These are phyloP conservation scores for Cryptococcus sp. DNA, from an alignment of 1,284 basidiomycete species.

Conservation along the genomic window DNA sequence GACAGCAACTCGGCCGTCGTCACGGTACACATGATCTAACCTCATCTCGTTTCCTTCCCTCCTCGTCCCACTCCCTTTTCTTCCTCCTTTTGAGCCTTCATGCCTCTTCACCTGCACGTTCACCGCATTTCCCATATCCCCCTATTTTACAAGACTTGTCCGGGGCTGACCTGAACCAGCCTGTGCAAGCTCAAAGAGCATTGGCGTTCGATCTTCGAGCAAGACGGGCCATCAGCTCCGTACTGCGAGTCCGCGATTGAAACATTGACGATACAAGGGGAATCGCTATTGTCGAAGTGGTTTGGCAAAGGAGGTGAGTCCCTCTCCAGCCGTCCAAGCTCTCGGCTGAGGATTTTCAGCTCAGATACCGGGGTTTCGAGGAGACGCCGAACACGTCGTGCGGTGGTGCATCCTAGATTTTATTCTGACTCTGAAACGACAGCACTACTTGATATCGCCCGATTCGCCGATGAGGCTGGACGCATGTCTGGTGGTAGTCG, in stretches of 20 bases:
- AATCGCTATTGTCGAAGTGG: conserved; percentile 25
- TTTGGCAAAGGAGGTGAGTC: conserved; percentile 21
- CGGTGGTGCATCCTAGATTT: conserved; percentile 34
- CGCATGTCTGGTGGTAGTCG: conserved; percentile 19
- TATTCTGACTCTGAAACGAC: conserved; percentile 28
- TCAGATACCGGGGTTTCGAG: conserved; percentile 22
- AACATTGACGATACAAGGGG: conserved; percentile 20
- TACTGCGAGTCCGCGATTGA: conserved; percentile 29
- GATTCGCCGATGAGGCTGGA: conserved; percentile 22
- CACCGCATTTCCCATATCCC: too few relatives aligned
- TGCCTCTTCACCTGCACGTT: too few relatives aligned
- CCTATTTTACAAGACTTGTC: too few relatives aligned
- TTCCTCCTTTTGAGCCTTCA: too few relatives aligned
- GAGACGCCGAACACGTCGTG: conserved; percentile 28
- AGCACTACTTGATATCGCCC: conserved; percentile 17
- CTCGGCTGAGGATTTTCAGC: conserved; percentile 5
- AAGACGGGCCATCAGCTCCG: conserved; percentile 13
- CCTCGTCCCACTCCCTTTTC: too few relatives aligned
- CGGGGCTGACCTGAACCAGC: too few relatives aligned
- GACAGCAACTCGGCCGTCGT: too few relatives aligned
- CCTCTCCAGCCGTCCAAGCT: neutral
- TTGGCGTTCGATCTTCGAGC: conserved; percentile 28
- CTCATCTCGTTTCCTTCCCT: too few relatives aligned
- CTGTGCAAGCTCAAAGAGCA: conserved; percentile 35
- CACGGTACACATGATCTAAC: too few relatives aligned